Evolutionary conservation across 2,329 filamentous ascomycete genomes (phyloP), one percentile per base, ranked within the genome.

Genomic region (Lecanosticta acicola): DNA sequence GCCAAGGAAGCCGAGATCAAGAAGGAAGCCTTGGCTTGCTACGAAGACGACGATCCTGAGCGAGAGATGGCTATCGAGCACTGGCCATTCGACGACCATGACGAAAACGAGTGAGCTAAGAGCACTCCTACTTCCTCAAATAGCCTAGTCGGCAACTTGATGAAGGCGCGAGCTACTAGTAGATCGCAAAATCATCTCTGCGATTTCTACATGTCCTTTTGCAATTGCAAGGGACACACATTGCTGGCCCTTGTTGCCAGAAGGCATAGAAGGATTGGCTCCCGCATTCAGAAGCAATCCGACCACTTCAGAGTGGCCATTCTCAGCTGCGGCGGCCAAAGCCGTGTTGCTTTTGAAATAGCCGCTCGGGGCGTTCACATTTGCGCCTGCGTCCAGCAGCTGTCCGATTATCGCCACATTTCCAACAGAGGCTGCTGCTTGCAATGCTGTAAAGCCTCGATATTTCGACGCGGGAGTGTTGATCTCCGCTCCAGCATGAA

Each of bases 21-120:
- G 44, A 55, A 43, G 14, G 44, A 58, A 43, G 54, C 48, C 3
- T 19, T 60, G 26, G 32, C 36, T 4, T 21, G 35, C 38, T 53
- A 50, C 1, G 56, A 56, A 10, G 37, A 45, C n/a, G 57, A 51
- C 8, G 11, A n/a, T n/a, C n/a, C 37, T n/a, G 55, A 56, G 43
- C 50, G 50, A 3, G 42, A 39, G 32, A 49, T 41, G 43, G 53
- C 44, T 14, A 32, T 35, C 33, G 26, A 36, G 13, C 37, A 58
- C 32, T 59, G 58, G 57, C 41, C 43, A 1, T 58, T 59, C 21
- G 53, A 62, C 45, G 63, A 66, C 40, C 61, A 57, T 45, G 57
- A 65, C 46, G 63, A 66, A 41, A 35, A 51, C 13, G 45, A 39
- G 18, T 48, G 42, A 29, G 24, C 7, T 29, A 11, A 29, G 24